Conservation (phyloP, 2,329 filamentous ascomycete species). For the Colletotrichum sp. region DNA sequence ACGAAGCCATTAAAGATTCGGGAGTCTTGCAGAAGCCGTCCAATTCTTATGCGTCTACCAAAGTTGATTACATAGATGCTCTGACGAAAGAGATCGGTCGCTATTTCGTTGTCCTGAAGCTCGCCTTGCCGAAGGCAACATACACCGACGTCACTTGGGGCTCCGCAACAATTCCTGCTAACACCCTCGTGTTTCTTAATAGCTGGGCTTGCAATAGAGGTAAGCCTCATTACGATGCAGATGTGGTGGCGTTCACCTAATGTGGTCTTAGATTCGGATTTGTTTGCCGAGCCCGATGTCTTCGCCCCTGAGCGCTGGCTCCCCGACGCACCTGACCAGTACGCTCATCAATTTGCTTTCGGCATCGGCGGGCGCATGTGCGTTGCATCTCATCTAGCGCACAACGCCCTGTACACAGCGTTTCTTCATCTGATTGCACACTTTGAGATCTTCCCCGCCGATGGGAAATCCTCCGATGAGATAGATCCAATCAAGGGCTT, state of each 20-base stretch:
- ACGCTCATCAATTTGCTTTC: constrained; percentile 54
- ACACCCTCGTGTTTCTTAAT: constrained; percentile 45
- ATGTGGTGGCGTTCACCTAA: not conserved
- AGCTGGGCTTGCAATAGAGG: constrained; percentile 33
- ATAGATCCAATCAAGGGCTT: constrained; percentile 35
- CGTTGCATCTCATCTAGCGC: constrained; percentile 57
- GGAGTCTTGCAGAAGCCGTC: not conserved
- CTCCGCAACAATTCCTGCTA: constrained; percentile 52
- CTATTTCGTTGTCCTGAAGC: constrained; percentile 69
- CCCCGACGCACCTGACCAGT: constrained; percentile 29
- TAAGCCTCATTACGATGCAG: not conserved
- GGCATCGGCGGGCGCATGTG: constrained; percentile 62
- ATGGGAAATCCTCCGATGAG: constrained; percentile 4
- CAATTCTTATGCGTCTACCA: constrained; percentile 43
- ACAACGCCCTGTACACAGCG: constrained; percentile 56
- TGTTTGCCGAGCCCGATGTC: constrained; percentile 68
- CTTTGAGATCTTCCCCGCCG: constrained; percentile 44
- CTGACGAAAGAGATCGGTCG: constrained; percentile 69
- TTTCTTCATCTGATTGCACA: constrained; percentile 55
- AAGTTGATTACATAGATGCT: constrained; percentile 68
- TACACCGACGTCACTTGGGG: constrained; percentile 28
- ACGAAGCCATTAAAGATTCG: constrained; percentile 37
- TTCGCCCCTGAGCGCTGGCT: constrained; percentile 56
- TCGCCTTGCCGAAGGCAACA: constrained; percentile 64
- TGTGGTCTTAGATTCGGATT: constrained; percentile 49